Evolutionary conservation across 139 green algal species (phyloP), one percentile per base, ranked within the genome.

Genomic region (Coelastrella sp.): DNA sequence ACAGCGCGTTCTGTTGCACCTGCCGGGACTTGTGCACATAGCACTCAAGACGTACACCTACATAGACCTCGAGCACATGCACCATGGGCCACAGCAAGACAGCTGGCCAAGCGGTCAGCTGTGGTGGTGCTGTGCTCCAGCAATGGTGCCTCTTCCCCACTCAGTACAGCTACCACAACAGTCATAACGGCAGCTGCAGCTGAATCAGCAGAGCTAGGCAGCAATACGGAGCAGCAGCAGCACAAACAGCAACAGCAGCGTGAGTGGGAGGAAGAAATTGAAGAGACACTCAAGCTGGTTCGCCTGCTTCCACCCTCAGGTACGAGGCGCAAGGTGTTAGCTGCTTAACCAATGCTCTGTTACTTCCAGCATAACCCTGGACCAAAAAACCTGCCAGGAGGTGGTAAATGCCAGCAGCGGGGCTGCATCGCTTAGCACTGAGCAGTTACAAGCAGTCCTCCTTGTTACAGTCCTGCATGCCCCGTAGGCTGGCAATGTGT

Each of bases 251-350:
- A 86, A 64, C 23, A 71, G 58, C 79, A 71, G 79, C 32, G 19
- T 68, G 7, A 71, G 20, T 91, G 87, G 91, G 91, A 89, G 77
- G 87, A 75, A 14, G 91, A 93, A 59, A 85, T 92, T 68, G 89
- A 92, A 19, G 93, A 95, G 84, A 91, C 93, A 11, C 84, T 95
- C 16, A 94, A 94, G 75, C 91, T 95, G 7, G 66, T 94, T 7
- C 10, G 22, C 14, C 83, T 95, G 80, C 91, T 95, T 79, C 93
- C 93, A 16, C 73, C 58, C 3, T 73, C 79, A 71, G 86, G 86
- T 90, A 22, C 65, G 59, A 2, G 13, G 8, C 14, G 68, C 6
- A n/a, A 10, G 14, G 10, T 16, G 61, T 10, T 16, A 68, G 61
- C 61, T 71, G 11, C 61, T 68, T 71, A 5, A 71, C n/a, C n/a